These are phyloP conservation scores for Verticillium dahliae DNA, from an alignment of 2,329 filamentous ascomycete species.

Conservation along the genomic window DNA sequence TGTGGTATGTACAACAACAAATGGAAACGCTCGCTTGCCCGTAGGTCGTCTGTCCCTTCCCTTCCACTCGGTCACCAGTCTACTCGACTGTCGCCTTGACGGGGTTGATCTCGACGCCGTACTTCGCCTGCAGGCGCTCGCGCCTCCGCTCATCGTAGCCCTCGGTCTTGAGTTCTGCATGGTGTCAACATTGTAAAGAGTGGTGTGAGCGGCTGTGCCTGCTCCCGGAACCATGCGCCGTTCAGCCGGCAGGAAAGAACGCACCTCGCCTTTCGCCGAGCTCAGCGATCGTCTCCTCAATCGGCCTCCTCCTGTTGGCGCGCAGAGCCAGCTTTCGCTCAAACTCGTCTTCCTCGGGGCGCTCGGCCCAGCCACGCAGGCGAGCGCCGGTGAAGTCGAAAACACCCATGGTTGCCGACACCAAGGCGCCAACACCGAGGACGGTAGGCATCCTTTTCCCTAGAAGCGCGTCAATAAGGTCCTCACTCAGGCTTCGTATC, in stretches of 20 bases:
- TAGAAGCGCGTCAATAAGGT: slow-evolving; percentile 12
- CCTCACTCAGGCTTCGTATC: background rate
- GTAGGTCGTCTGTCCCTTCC: background rate
- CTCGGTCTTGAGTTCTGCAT: slow-evolving; percentile 64
- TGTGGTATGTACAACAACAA: slow-evolving; percentile 14
- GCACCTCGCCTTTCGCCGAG: slow-evolving; percentile 84
- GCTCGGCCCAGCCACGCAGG: slow-evolving; percentile 35
- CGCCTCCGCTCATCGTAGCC: slow-evolving; percentile 81
- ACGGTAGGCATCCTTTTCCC: slow-evolving; percentile 58
- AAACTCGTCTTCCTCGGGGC: slow-evolving; percentile 61
- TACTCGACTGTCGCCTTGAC: slow-evolving; percentile 45
- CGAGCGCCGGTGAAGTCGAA: slow-evolving; percentile 65
- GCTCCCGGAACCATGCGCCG: background rate
- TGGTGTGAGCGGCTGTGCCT: no score
- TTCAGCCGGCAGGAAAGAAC: slow-evolving; percentile 12
- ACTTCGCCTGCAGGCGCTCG: slow-evolving; percentile 76
- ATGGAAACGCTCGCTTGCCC: slow-evolving; percentile 4
- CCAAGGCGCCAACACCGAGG: slow-evolving; percentile 55
- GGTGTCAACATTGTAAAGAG: background rate
- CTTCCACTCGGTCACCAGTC: slow-evolving; percentile 3
- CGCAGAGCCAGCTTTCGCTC: slow-evolving; percentile 69
- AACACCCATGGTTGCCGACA: slow-evolving; percentile 52
- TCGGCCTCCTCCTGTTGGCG: slow-evolving; percentile 65
- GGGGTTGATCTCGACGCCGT: slow-evolving; percentile 76
- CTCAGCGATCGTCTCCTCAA: slow-evolving; percentile 73